Conservation (phyloP, 2,329 filamentous ascomycete species). For the Scolecobasidium constrictum region DNA sequence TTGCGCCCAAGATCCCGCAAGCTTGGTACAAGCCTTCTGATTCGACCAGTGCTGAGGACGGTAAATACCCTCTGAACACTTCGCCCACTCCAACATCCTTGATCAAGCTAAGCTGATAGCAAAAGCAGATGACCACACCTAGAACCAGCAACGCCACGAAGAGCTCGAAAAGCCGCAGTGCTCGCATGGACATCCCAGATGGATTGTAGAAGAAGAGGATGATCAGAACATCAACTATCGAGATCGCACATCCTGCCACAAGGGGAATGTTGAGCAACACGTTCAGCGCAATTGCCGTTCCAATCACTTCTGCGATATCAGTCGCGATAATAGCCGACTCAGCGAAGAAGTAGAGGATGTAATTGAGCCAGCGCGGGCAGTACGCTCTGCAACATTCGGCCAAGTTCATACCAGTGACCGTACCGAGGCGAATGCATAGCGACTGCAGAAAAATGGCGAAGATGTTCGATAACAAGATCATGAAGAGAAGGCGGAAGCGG, state of each 20-base stretch:
- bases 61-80: slow-evolving; percentile 44
- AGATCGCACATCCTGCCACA: slow-evolving; percentile 46
- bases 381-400: slow-evolving; percentile 38
- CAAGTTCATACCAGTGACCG: slow-evolving; percentile 38
- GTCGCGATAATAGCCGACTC: slow-evolving; percentile 48
- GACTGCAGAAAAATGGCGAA: slow-evolving; percentile 62
- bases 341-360: slow-evolving; percentile 42
- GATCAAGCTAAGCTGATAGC: slow-evolving; percentile 44
- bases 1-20: slow-evolving; percentile 67
- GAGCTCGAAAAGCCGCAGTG: slow-evolving; percentile 41
- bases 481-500: slow-evolving; percentile 54
- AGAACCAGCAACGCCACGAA: slow-evolving; percentile 44
- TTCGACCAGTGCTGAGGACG: slow-evolving; percentile 40
- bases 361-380: slow-evolving; percentile 44
- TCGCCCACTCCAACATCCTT: slow-evolving; percentile 37
- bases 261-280: slow-evolving; percentile 42
- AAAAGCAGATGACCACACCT: slow-evolving; percentile 46
- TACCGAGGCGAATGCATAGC: slow-evolving; percentile 49
- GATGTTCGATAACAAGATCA: slow-evolving; percentile 57
- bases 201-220: slow-evolving; percentile 46
- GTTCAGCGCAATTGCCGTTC: slow-evolving; percentile 46
- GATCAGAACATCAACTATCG: slow-evolving; percentile 44
- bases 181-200: slow-evolving; percentile 37
- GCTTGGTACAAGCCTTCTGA: slow-evolving; percentile 47
- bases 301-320: slow-evolving; percentile 49